Base-by-base conservation (phyloP, 345 rosid genomes). In the Eucalyptus tenuipes region DNA sequence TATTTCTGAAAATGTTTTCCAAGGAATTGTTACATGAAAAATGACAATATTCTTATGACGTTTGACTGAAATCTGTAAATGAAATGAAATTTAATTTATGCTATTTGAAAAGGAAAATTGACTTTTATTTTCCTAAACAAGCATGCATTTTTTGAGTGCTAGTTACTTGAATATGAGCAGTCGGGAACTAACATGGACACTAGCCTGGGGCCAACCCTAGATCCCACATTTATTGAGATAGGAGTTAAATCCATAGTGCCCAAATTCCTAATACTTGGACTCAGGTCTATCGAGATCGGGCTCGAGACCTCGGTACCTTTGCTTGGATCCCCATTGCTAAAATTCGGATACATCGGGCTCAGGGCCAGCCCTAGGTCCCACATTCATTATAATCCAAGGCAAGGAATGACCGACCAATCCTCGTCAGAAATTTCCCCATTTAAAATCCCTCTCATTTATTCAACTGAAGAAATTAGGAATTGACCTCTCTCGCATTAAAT, bases 131-230 rank as follows among this genome's bases (percentile, higher is more conserved):
- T 37, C 5, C 27, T 37, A 20, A 37, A 40, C 6, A 37, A 8
- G 12, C 45, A 37, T 71, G 27, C 3, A 33, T 71, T 37, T 17
- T 10, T 71, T 7, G 8, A 4, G 45, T 13, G 45, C 14, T 71
- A 20, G 27, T 71, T 3, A 18, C 3, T 3, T 68, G 0, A 20
- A 16, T 22, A 68, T 68, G 44, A 4, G 4, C 0, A 68, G 7
- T 22, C 8, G 1, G 3, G 13, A 9, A 71, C 7, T 11, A 1
- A 3, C 45, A 10, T 10, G 7, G 6, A 40, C 47, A 71, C 11
- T 10, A 22, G 27, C 57, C 5, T 0, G 0, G 0, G 57, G 13
- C 12, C 3, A 20, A 13, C 44, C 6, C 6, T 68, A 0, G 7
- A 37, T 29, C 44, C 8, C 16, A 5, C 7, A 2, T 33, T 20